Conservation (phyloP, 345 rosid genomes). For the Citrus mangshanensis region DNA sequence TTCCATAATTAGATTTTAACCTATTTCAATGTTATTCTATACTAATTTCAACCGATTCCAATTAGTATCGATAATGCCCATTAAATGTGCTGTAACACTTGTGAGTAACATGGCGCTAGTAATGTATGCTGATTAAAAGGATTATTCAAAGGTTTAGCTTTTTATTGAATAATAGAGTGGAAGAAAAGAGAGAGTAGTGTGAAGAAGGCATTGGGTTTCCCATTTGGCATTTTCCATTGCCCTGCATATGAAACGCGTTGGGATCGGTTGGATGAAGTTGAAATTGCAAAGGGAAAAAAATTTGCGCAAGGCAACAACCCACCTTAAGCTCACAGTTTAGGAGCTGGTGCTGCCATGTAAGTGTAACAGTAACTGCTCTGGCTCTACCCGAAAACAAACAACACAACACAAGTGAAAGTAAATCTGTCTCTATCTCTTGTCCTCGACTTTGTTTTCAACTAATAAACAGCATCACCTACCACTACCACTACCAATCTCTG, state of each 20-base stretch:
- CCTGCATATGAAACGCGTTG: neutral
- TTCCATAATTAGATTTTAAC: no score
- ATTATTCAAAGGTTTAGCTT: no score
- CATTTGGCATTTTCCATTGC: neutral
- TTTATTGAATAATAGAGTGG: neutral
- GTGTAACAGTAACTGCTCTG: neutral
- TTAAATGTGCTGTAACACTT: no score
- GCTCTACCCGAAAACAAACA: neutral
- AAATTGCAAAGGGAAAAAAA: neutral
- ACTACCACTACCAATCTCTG: neutral
- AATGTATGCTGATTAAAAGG: no score
- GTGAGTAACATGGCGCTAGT: no score
- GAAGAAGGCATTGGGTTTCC: neutral
- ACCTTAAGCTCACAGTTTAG: neutral
- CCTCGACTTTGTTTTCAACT: neutral
- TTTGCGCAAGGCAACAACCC: neutral
- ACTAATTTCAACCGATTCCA: no score
- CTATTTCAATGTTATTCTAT: fast-evolving
- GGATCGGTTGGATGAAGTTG: neutral
- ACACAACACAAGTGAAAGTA: neutral
- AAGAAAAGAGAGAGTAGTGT: neutral
- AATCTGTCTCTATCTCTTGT: neutral
- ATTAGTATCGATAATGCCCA: no score
- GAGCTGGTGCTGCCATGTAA: neutral
- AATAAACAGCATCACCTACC: conserved; percentile 11